Conservation (phyloP, 2,329 filamentous ascomycete species). For the Polychaeton citri region DNA sequence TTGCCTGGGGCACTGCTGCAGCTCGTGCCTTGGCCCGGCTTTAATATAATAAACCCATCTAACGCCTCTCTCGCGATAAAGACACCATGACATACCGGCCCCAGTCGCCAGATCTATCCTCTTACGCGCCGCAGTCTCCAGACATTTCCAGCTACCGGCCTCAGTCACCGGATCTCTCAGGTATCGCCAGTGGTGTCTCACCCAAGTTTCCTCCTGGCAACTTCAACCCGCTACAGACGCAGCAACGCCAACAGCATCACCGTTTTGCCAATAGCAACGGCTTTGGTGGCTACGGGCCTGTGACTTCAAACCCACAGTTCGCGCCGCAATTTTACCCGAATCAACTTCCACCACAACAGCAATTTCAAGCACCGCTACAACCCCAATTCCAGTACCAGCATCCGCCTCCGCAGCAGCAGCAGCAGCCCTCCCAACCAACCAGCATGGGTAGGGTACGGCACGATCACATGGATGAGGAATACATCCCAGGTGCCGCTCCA, state of each 20-base stretch:
- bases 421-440: slow-evolving; percentile 8
- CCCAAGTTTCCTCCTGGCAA: slow-evolving; percentile 9
- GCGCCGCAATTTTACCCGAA: slow-evolving; percentile 5
- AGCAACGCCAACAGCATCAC: slow-evolving; percentile 2
- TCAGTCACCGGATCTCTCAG: slow-evolving; percentile 24
- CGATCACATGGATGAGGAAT: not conserved
- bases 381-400: slow-evolving; percentile 6
- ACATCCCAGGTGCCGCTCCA: slow-evolving; percentile 4
- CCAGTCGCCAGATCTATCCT: slow-evolving; percentile 11
- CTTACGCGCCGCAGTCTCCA: slow-evolving; percentile 29
- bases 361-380: slow-evolving; percentile 17
- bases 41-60: too few species aligned
- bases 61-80: slow-evolving; percentile 5
- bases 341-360: slow-evolving; percentile 14
- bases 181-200: slow-evolving; percentile 14
- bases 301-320: slow-evolving; percentile 4
- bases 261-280: not conserved
- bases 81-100: slow-evolving; percentile 8
- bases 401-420: slow-evolving; percentile 4
- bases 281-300: slow-evolving; percentile 2
- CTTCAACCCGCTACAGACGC: slow-evolving; percentile 4
- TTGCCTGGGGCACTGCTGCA: too few species aligned
- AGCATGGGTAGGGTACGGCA: slow-evolving; percentile 5
- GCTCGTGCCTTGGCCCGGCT: too few species aligned
- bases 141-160: slow-evolving; percentile 36